A percentile compares a stretch with the other conserved stretches of the same genome.
These are phyloP conservation scores for Ascocoryne sarcoides DNA, from an alignment of 2,329 filamentous ascomycete genomes.

Conservation along the genomic window DNA sequence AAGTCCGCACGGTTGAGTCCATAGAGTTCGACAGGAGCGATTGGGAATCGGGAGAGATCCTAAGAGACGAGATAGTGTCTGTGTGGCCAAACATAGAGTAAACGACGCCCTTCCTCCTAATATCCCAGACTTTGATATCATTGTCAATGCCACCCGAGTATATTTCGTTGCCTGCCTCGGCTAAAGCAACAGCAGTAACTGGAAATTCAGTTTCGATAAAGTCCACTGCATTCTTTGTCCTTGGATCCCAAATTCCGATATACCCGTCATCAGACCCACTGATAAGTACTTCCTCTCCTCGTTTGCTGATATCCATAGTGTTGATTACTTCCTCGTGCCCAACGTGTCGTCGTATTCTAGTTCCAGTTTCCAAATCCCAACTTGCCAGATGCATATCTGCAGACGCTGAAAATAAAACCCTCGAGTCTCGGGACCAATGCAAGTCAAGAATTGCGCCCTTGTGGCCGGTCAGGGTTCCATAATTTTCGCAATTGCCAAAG, in stretches of 20 bases:
- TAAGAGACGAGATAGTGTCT: slow-evolving; percentile 83
- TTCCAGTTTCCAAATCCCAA: slow-evolving; percentile 91
- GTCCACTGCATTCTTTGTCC: slow-evolving; percentile 79
- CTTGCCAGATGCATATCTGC: slow-evolving; percentile 89
- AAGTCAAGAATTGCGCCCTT: slow-evolving; percentile 85
- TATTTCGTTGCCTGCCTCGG: slow-evolving; percentile 90
- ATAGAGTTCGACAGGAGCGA: slow-evolving; percentile 85
- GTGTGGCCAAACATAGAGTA: slow-evolving; percentile 85
- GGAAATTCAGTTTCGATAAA: slow-evolving; percentile 89
- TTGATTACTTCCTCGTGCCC: slow-evolving; percentile 98
- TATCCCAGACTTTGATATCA: slow-evolving; percentile 93
- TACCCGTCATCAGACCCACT: slow-evolving; percentile 90
- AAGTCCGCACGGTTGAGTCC: slow-evolving; percentile 88
- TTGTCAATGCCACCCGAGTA: slow-evolving; percentile 95
- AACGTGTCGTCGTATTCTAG: slow-evolving; percentile 80
- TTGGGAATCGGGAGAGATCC: slow-evolving; percentile 89
- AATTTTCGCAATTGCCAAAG: slow-evolving; percentile 89
- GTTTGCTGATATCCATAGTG: slow-evolving; percentile 74
- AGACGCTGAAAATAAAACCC: slow-evolving; percentile 82
- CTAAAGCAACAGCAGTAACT: slow-evolving; percentile 82
- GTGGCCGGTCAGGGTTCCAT: slow-evolving; percentile 80
- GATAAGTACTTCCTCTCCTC: slow-evolving; percentile 83
- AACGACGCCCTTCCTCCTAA: slow-evolving; percentile 80
- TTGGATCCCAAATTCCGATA: slow-evolving; percentile 92
- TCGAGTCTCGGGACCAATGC: slow-evolving; percentile 93